Conservation (phyloP, 805 yeast species). For the Candida odintsovae region DNA sequence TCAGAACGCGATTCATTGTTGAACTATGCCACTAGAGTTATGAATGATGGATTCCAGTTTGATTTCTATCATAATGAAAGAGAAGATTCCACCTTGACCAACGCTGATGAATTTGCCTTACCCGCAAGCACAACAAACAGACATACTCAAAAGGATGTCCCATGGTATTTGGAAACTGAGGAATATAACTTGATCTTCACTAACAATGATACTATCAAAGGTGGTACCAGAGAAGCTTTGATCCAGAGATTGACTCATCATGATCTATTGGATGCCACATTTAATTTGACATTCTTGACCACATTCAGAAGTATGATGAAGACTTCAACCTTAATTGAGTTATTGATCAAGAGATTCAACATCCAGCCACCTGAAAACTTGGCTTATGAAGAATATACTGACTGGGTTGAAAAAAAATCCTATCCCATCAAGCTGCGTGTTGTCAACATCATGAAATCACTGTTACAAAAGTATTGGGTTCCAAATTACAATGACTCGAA, state of each 20-base stretch:
- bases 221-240: constrained; percentile 76
- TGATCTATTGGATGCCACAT: constrained; percentile 52
- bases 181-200: constrained; percentile 57
- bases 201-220: constrained; percentile 66
- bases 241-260: constrained; percentile 80
- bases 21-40: constrained; percentile 69
- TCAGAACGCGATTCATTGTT: constrained; percentile 66
- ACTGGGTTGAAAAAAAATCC: constrained; percentile 70
- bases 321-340: constrained; percentile 52
- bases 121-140: constrained; percentile 24
- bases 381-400: constrained; percentile 71
- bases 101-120: constrained; percentile 21
- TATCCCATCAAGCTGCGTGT: constrained; percentile 62
- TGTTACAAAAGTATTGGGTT: constrained; percentile 69
- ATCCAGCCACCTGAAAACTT: constrained; percentile 83
- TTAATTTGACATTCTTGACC: constrained; percentile 63
- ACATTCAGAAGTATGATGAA: constrained; percentile 73
- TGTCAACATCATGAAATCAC: constrained; percentile 56
- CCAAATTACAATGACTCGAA: constrained; percentile 48
- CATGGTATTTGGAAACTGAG: constrained; percentile 72
- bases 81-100: constrained; percentile 24
- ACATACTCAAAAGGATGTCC: constrained; percentile 35
- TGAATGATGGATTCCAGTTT: constrained; percentile 67
- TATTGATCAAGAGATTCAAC: constrained; percentile 59
- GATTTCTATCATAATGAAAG: constrained; percentile 48